Evolutionary conservation across 2,329 filamentous ascomycete genomes (phyloP), one percentile per base, ranked within the genome.

Genomic region (Kalaharituber pfeilii): DNA sequence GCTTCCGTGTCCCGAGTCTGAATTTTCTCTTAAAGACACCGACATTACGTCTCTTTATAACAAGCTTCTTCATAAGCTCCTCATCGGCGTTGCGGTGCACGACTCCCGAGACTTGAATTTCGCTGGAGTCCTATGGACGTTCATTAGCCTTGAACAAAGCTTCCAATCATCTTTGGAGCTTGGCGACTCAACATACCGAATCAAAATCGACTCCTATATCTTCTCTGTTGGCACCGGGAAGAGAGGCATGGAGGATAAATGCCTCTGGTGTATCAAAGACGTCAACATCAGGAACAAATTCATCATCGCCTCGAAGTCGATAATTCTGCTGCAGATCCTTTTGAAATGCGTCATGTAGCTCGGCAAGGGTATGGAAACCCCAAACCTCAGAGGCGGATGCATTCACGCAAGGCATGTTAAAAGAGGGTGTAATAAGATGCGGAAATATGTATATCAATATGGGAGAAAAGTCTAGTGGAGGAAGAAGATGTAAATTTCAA

Each of bases 201-300:
- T 62, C 60, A 49, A 59, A 62, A 50, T 60, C 57, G 39, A 62
- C 58, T 15, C 55, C 59, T 54, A 62, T 60, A 55, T 62, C 59
- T 25, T 62, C 55, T 30, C 58, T 60, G 26, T 52, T 55, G 4
- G 61, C 59, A 7, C 61, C 61, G 15, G 59, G 54, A n/a, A 62
- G 57, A 45, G 61, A 54, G 28, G 59, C 51, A 44, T 62, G 60
- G 28, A 62, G 30, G 11, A 60, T 55, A 24, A 59, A 62, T 49
- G 51, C 59, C 9, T 56, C 51, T 13, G 56, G 52, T 11, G 60
- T 62, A 57, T 62, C 61, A 45, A 62, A 62, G n/a, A 60, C 50
- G 24, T 62, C 58, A n/a, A 56, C 44, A n/a, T 54, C 50, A 13
- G 61, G 61, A 3, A 53, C 55, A 27, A 62, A 62, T 29, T 62